Percentiles rank a stretch among this genome's conserved stretches.
Evolutionary conservation across 129 eudicot genomes (phyloP).

Genomic region (Helianthus tuberosus): DNA sequence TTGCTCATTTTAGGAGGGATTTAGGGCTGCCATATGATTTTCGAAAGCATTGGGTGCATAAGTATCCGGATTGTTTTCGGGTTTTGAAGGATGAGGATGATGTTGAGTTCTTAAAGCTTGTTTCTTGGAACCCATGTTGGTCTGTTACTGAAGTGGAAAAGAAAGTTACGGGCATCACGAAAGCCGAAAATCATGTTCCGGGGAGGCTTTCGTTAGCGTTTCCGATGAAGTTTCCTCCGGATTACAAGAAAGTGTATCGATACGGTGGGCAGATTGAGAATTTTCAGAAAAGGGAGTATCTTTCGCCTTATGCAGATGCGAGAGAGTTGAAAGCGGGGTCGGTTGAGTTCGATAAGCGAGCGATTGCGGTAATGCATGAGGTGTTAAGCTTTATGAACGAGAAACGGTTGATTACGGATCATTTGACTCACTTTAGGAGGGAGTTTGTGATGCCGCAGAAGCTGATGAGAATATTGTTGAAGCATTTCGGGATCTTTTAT

Average conservation of each 20-base stretch:
- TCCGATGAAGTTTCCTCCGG: slow-evolving; percentile 76
- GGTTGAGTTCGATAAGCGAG: slow-evolving; percentile 85
- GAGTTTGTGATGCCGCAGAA: slow-evolving; percentile 88
- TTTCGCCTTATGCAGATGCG: slow-evolving; percentile 95
- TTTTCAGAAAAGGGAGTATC: slow-evolving; percentile 77
- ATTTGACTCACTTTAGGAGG: slow-evolving; percentile 77
- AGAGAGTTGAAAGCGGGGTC: slow-evolving; percentile 75
- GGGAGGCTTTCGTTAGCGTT: slow-evolving; percentile 70
- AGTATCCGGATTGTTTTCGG: slow-evolving; percentile 39
- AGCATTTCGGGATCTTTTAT: slow-evolving; percentile 93
- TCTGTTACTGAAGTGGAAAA: slow-evolving; percentile 76
- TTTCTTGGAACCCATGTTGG: slow-evolving; percentile 80
- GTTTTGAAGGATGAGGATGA: slow-evolving; percentile 68
- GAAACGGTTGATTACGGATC: slow-evolving; percentile 86
- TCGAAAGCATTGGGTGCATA: slow-evolving; percentile 67
- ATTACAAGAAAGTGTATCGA: slow-evolving; percentile 67
- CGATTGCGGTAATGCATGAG: slow-evolving; percentile 97
- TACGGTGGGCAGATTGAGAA: slow-evolving; percentile 60
- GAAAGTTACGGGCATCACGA: slow-evolving; percentile 45
- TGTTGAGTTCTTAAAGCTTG: slow-evolving; percentile 83
- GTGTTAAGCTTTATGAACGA: slow-evolving; percentile 86
- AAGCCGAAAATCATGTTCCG: slow-evolving; percentile 49
- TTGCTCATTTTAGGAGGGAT: slow-evolving; percentile 93
- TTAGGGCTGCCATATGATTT: slow-evolving; percentile 84
- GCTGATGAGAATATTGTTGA: slow-evolving; percentile 85